Conservation (phyloP, 23 red algal species). For the Agarophyton chilense region DNA sequence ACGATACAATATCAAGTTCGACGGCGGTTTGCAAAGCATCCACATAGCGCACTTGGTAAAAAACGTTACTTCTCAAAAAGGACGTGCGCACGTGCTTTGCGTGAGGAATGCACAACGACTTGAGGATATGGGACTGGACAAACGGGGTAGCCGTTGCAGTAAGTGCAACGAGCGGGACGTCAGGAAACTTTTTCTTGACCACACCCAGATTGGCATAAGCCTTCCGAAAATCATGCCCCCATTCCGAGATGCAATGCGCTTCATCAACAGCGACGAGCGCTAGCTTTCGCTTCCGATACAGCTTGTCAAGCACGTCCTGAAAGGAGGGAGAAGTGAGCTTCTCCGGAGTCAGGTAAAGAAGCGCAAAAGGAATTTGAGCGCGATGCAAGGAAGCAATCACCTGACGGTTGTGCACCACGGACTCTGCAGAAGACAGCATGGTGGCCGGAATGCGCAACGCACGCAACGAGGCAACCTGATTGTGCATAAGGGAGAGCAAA, state of each 20-base stretch:
- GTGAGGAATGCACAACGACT: conserved; percentile 47
- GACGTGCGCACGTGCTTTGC: conserved; percentile 60
- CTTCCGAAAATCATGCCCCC: conserved; percentile 95
- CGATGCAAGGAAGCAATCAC: conserved; percentile 29
- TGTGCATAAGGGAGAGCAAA: conserved; percentile 85
- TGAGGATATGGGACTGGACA: conserved; percentile 62
- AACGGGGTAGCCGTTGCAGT: conserved; percentile 82
- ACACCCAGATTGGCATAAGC: conserved; percentile 73
- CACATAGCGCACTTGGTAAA: conserved; percentile 72
- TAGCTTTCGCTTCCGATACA: conserved; percentile 48
- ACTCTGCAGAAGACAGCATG: conserved; percentile 65
- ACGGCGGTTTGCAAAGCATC: conserved; percentile 34
- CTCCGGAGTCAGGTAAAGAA: conserved; percentile 94
- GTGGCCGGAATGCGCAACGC: conserved; percentile 47
- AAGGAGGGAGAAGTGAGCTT: conserved; percentile 56
- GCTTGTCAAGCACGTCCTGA: conserved; percentile 30
- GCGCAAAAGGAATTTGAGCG: conserved; percentile 25
- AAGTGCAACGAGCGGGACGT: conserved; percentile 83
- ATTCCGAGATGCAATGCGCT: conserved; percentile 88
- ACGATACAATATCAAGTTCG: conserved; percentile 33
- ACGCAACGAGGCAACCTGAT: conserved; percentile 79
- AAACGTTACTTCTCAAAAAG: conserved; percentile 79
- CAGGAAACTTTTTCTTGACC: conserved; percentile 50
- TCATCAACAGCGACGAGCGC: conserved; percentile 86
- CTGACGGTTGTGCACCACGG: conserved; percentile 3